phyloP scores from a whole-genome alignment of 805 yeast genomes.

The Wickerhamomyces silvicola region DNA sequence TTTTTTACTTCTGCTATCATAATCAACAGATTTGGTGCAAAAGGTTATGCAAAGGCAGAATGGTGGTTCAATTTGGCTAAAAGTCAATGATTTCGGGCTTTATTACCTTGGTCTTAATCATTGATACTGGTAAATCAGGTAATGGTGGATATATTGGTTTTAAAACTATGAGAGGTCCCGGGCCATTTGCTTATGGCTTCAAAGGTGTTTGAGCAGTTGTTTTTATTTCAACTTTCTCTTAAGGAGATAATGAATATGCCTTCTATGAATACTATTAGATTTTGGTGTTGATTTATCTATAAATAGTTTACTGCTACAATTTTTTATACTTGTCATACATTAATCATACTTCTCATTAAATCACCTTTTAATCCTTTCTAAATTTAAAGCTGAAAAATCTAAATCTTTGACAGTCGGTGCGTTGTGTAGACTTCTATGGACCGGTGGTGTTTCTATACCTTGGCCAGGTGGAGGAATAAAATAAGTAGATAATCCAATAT shows the following conservation, averaged over 20 bases:
- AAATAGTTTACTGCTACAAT: too few relatives aligned
- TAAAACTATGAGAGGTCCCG: conserved; percentile 46
- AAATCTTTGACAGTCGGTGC: conserved; percentile 13
- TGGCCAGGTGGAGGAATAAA: conserved; percentile 22
- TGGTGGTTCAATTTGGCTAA: conserved; percentile 62
- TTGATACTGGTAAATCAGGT: conserved; percentile 37
- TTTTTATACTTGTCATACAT: too few relatives aligned
- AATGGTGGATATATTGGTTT: conserved; percentile 43
- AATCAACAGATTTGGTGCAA: conserved; percentile 48
- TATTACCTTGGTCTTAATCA: conserved; percentile 43
- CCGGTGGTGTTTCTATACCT: conserved; percentile 21
- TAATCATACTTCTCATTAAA: too few relatives aligned
- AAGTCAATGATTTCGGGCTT: conserved; percentile 57
- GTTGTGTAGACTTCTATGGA: conserved; percentile 3
- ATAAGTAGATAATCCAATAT: conserved; percentile 18
- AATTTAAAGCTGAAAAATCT: conserved; percentile 3
- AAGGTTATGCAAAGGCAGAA: conserved; percentile 57
- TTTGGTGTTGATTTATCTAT: too few relatives aligned
- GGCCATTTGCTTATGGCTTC: conserved; percentile 46
- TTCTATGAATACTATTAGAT: conserved; percentile 50
- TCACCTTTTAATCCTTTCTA: too few relatives aligned
- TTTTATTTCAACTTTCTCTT: conserved; percentile 52
- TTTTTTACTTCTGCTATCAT: conserved; percentile 39
- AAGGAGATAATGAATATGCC: conserved; percentile 55
- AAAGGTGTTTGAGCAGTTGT: conserved; percentile 49